Evolutionary conservation across 2,329 filamentous ascomycete species (phyloP).

Genomic region (Elsinoe arachidis): DNA sequence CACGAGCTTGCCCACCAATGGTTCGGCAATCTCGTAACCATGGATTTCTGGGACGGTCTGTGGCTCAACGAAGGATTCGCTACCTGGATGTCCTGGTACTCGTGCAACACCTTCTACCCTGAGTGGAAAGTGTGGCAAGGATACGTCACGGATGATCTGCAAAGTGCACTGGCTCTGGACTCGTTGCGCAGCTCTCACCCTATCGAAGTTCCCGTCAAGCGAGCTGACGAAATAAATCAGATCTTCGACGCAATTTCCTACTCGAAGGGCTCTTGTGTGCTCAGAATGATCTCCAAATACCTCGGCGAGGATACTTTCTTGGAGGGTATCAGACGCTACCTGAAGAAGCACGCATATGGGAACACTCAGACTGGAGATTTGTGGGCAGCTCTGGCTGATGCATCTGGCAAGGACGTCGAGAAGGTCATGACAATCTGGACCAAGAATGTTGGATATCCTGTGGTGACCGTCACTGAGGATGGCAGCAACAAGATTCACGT

Average conservation of each 20-base stretch:
- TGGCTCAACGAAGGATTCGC: constrained; percentile 95
- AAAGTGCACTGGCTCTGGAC: constrained; percentile 78
- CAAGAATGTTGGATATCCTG: constrained; percentile 89
- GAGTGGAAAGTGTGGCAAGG: constrained; percentile 98
- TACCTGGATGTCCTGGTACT: constrained; percentile 90
- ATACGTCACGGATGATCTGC: constrained; percentile 87
- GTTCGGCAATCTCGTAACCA: constrained; percentile 95
- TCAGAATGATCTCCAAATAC: constrained; percentile 96
- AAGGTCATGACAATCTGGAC: constrained; percentile 95
- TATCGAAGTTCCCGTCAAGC: constrained; percentile 92
- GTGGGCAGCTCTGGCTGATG: constrained; percentile 78
- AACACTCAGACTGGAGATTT: constrained; percentile 89
- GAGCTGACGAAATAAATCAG: constrained; percentile 92
- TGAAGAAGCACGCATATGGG: constrained; percentile 93
- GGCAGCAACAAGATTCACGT: constrained; percentile 65
- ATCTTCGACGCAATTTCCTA: constrained; percentile 98
- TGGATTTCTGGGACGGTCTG: constrained; percentile 67
- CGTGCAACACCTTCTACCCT: constrained; percentile 88
- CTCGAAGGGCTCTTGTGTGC: constrained; percentile 88
- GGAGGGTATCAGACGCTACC: constrained; percentile 79
- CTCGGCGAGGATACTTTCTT: constrained; percentile 88
- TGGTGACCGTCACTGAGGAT: constrained; percentile 76
- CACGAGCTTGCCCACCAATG: constrained; percentile 96
- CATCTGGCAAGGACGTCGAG: constrained; percentile 83
- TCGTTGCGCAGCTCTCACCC: constrained; percentile 91